Conservation (phyloP, 768 basidiomycete species). For the Pseudohyphozyma bogoriensis region DNA sequence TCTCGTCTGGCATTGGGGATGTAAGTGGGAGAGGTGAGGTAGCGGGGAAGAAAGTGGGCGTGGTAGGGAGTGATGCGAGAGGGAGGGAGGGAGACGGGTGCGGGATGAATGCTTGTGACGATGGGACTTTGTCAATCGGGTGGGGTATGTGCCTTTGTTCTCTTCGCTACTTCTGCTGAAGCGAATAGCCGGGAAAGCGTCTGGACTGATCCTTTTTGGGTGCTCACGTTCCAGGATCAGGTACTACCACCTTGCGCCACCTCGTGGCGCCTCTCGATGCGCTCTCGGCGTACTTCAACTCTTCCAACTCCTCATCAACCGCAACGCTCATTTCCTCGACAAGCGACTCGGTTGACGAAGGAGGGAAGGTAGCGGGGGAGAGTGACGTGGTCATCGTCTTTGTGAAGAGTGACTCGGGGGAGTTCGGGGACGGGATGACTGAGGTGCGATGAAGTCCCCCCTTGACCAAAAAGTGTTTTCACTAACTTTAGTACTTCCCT, state of each 20-base stretch:
- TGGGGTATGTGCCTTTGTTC: too few species aligned
- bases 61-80: neutral
- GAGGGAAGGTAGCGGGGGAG: neutral
- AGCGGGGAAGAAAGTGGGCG: neutral
- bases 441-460: too few species aligned
- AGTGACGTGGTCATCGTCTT: neutral
- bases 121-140: neutral
- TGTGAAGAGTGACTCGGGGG: neutral
- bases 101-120: conserved; percentile 35
- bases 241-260: conserved; percentile 33
- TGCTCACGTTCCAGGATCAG: conserved; percentile 6
- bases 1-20: too few species aligned
- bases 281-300: conserved; percentile 13
- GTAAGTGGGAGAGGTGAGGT: too few species aligned
- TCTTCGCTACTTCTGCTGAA: too few species aligned
- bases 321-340: neutral
- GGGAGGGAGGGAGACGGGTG: neutral
- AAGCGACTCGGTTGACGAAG: neutral
- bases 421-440: too few species aligned
- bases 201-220: too few species aligned
- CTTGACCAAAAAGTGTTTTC: too few species aligned
- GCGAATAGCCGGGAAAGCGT: too few species aligned
- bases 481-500: too few species aligned
- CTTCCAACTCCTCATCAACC: neutral
- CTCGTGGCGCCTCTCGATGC: conserved; percentile 37